phyloP scores from a whole-genome alignment of 1,139 yeast genomes.

The Casaregolazyma lundiana region DNA sequence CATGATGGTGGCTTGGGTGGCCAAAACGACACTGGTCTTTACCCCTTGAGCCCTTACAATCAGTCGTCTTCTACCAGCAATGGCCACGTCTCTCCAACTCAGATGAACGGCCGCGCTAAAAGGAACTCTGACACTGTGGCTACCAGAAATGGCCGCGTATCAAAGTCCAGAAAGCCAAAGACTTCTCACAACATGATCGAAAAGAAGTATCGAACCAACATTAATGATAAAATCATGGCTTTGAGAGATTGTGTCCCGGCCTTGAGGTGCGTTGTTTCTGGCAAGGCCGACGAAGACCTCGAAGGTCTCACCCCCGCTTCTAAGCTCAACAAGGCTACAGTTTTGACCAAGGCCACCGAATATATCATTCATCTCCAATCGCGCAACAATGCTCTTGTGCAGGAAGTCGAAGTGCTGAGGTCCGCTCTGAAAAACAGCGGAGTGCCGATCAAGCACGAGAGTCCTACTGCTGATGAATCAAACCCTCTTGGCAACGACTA shows the following conservation, averaged over 20 bases:
- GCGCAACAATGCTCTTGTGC: constrained; percentile 53
- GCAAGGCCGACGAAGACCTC: constrained; percentile 43
- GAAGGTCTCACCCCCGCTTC: constrained; percentile 88
- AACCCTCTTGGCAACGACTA: constrained; percentile 1
- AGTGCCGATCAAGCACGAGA: constrained; percentile 7
- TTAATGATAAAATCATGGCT: constrained; percentile 66
- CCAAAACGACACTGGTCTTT: background rate
- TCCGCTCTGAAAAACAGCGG: constrained; percentile 2
- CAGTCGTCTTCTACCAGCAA: background rate
- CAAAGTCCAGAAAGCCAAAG: constrained; percentile 44
- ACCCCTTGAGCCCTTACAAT: background rate
- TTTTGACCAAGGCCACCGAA: constrained; percentile 83
- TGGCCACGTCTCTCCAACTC: background rate
- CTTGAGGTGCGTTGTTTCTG: constrained; percentile 34
- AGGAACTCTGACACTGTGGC: constrained; percentile 12
- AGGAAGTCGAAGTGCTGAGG: constrained; percentile 49
- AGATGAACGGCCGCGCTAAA: background rate
- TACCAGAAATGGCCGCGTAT: constrained; percentile 25
- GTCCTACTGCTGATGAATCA: background rate
- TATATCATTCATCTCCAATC: constrained; percentile 78
- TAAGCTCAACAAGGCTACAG: constrained; percentile 84
- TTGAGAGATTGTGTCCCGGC: constrained; percentile 74
- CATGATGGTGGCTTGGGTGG: background rate
- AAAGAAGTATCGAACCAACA: constrained; percentile 71
- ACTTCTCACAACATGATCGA: constrained; percentile 79